Evolutionary conservation across 192 early-diverging fungal species (phyloP).

Genomic region (Cetraspora pellucida): DNA sequence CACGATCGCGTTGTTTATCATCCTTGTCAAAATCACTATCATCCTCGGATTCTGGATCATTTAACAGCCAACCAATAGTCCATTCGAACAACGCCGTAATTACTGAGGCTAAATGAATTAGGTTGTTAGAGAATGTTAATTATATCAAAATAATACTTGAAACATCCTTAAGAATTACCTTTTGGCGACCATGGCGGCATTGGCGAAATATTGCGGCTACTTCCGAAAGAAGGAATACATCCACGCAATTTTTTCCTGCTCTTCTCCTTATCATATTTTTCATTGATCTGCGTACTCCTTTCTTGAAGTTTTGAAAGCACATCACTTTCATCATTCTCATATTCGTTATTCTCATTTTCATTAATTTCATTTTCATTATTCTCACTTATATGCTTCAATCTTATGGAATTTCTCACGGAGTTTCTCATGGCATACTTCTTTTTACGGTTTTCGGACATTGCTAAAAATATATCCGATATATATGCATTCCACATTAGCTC

Average conservation of each 20-base stretch:
- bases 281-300: neutral
- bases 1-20: neutral
- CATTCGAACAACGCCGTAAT: slow-evolving; percentile 24
- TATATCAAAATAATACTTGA: no score
- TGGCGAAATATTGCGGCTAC: neutral
- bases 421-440: neutral
- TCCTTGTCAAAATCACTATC: slow-evolving; percentile 8
- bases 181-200: slow-evolving; percentile 14
- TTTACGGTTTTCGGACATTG: neutral
- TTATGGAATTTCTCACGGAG: no score
- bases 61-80: slow-evolving; percentile 11
- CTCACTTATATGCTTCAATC: neutral
- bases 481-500: slow-evolving; percentile 18
- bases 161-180: no score
- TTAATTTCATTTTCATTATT: neutral
- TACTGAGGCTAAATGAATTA: neutral
- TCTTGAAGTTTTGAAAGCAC: no score
- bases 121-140: no score
- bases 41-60: neutral
- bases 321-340: neutral
- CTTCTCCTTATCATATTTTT: neutral
- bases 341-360: neutral
- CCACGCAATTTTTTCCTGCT: neutral
- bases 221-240: neutral
- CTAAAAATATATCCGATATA: slow-evolving; percentile 29